Percentiles rank a stretch among this genome's conserved stretches.
These are phyloP conservation scores for Bipolaris bicolor DNA, from an alignment of 2,329 filamentous ascomycete genomes.

Conservation along the genomic window DNA sequence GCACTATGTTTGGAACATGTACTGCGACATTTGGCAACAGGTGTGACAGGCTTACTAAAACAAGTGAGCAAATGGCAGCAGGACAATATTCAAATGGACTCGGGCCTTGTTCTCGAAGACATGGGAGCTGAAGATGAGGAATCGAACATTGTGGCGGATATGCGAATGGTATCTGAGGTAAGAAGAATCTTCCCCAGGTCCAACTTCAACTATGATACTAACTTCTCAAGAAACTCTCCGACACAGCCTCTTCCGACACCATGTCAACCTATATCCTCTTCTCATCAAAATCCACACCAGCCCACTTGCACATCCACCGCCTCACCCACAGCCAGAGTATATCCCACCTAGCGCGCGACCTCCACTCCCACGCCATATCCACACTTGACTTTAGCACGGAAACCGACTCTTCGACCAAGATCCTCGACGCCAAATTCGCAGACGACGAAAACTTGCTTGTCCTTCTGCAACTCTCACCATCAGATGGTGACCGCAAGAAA, in stretches of 20 bases:
- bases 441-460: constrained; percentile 67
- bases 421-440: constrained; percentile 72
- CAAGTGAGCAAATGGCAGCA: constrained; percentile 54
- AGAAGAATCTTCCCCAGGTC: constrained; percentile 19
- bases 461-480: constrained; percentile 54
- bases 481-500: neutral
- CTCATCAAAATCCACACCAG: constrained; percentile 11
- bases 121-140: constrained; percentile 28
- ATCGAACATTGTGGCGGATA: constrained; percentile 54
- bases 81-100: constrained; percentile 69
- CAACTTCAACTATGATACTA: neutral
- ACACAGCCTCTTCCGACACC: constrained; percentile 2
- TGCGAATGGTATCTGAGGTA: constrained; percentile 63
- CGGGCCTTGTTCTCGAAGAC: constrained; percentile 60
- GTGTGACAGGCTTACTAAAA: constrained; percentile 41
- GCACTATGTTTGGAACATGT: constrained; percentile 51
- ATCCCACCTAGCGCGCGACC: constrained; percentile 47
- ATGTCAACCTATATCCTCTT: constrained; percentile 40
- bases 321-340: constrained; percentile 48
- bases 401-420: constrained; percentile 24
- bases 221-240: neutral
- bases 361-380: constrained; percentile 56
- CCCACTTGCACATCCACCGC: constrained; percentile 37
- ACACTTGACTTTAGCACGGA: constrained; percentile 51
- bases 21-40: constrained; percentile 41